Base-by-base conservation (phyloP, 352 stramenopile genomes). In the Pseudoperonospora humuli region DNA sequence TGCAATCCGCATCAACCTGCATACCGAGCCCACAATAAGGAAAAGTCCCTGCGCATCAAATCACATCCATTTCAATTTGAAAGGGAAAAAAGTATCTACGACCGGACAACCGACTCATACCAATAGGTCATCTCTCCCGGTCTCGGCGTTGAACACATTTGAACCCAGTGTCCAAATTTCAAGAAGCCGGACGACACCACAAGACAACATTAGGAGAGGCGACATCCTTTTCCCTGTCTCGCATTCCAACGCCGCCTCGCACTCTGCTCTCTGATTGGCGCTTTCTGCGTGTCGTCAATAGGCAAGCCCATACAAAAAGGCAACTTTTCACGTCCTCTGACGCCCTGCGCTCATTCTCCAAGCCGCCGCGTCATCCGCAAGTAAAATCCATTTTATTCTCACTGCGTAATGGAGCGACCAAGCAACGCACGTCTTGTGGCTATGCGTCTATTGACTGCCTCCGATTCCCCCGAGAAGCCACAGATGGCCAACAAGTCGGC, bases 11-110 rank as follows among this genome's bases (percentile, higher is more conserved):
- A 45, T 15, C 35, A 31, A 24, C 7, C 20, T 41, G 19, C 14
- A 18, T n/a, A 38, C 19, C 15, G 14, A 7, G 9, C 9, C 11
- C 9, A 26, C 11, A n/a, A 36, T 36, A 15, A 21, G 31, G 9
- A 37, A 8, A 41, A 44, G 19, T 37, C 18, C 19, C 43, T 33
- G 77, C 93, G 33, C 95, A 97, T 45, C 98, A 94, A 34, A 93
- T 90, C 17, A 98, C 45, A 40, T 51, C 45, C 40, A 26, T 42
- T 51, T 47, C 45, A 51, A 45, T 34, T 39, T 45, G 38, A 62
- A 49, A 51, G 40, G 31, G 39, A 15, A 41, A 46, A 57, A 61
- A 61, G 53, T 61, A 67, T 55, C 54, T 26, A 47, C 57, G 39
- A 63, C 42, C 18, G 20, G 36, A 63, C 53, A 31, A 65, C 50